Percentiles rank a stretch among this genome's conserved stretches.
Evolutionary conservation across 164 flowering plant species (phyloP).

Genomic region (Vitis amurensis): DNA sequence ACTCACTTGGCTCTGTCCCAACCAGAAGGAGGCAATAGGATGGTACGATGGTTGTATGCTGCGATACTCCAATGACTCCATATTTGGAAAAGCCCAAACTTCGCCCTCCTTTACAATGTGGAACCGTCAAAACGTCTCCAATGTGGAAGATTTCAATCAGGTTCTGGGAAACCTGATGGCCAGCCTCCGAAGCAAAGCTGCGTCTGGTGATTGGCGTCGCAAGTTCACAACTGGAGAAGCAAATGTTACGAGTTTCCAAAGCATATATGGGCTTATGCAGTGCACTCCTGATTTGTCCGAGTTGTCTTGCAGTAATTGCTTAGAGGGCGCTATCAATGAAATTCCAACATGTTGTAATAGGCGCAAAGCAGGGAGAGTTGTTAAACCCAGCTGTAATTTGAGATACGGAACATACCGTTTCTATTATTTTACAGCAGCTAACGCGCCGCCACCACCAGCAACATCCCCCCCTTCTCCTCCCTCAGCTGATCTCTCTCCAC

Average conservation of each 20-base stretch:
- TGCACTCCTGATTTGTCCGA: constrained; percentile 23
- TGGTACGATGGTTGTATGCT: constrained; percentile 22
- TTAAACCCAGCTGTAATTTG: constrained; percentile 11
- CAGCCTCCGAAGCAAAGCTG: constrained; percentile 6
- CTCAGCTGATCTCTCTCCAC: neutral
- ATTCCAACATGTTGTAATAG: constrained; percentile 2
- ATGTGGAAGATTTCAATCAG: constrained; percentile 3
- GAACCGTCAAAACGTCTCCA: neutral
- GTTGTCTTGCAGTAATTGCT: constrained; percentile 11
- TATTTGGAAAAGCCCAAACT: neutral
- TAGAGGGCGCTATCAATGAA: neutral
- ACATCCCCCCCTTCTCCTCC: neutral
- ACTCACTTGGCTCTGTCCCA: constrained; percentile 19
- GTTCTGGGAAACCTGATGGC: neutral
- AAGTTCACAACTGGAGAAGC: constrained; percentile 14
- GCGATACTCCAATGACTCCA: constrained; percentile 25
- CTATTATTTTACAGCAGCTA: neutral
- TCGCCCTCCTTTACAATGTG: accelerated
- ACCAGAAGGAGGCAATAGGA: constrained; percentile 18
- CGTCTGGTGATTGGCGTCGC: neutral
- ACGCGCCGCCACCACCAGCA: neutral
- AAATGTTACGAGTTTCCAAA: neutral
- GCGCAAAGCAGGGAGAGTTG: neutral
- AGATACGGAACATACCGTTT: constrained; percentile 10
- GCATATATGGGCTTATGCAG: constrained; percentile 20